These are phyloP conservation scores for Drosera spatulata DNA, from an alignment of 179 eudicot genomes.

Conservation along the genomic window DNA sequence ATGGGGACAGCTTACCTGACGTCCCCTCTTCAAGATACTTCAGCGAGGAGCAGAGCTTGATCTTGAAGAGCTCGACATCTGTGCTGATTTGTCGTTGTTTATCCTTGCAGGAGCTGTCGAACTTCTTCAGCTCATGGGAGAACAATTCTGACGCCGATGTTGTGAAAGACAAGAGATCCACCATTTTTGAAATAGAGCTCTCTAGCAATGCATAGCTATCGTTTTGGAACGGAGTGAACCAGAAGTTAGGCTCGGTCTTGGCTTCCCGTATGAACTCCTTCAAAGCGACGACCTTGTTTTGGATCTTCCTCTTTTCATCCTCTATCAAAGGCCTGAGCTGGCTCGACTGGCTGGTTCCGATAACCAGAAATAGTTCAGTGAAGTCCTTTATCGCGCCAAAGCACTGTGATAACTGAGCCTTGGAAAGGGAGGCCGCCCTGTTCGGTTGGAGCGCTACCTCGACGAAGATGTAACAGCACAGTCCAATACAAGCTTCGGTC, in stretches of 20 bases:
- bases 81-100: constrained; percentile 1
- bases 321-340: neutral
- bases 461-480: constrained; percentile 8
- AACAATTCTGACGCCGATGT: constrained; percentile 2
- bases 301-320: neutral
- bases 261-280: constrained; percentile 10
- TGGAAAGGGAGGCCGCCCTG: constrained; percentile 9
- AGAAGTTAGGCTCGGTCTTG: constrained; percentile 10
- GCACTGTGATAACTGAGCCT: constrained; percentile 4
- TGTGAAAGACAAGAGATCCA: constrained; percentile 4
- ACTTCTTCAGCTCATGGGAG: neutral
- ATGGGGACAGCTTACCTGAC: neutral
- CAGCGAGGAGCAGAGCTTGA: constrained; percentile 1
- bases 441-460: constrained; percentile 7
- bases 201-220: constrained; percentile 3
- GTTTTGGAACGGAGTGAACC: constrained; percentile 9
- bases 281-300: neutral
- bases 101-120: constrained; percentile 3
- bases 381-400: neutral
- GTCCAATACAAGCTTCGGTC: constrained; percentile 11
- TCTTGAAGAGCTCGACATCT: constrained; percentile 8
- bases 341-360: neutral
- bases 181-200: constrained; percentile 7
- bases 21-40: constrained; percentile 1
- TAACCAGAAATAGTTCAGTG: neutral